Evolutionary conservation across 148 eudicot species (phyloP).

Genomic region (Diospyros lotus): DNA sequence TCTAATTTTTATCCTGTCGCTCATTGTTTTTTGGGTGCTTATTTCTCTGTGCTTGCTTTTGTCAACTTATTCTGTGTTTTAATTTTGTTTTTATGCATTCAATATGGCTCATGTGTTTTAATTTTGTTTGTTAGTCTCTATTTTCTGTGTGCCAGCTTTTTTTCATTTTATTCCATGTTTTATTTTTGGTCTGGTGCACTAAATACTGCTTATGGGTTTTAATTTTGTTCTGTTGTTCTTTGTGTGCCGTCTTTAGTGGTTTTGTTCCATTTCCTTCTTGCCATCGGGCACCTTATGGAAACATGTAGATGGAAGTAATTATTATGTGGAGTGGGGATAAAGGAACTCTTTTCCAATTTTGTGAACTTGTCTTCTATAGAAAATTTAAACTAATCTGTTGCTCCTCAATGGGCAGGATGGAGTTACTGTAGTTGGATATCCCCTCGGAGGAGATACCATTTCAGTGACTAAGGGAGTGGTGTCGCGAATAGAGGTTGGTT

Average conservation of each 20-base stretch:
- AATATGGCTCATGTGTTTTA: too few relatives aligned
- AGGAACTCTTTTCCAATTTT: neutral
- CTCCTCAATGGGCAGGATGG: conserved; percentile 59
- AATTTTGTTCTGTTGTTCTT: neutral
- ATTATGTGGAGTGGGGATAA: neutral
- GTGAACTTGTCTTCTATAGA: neutral
- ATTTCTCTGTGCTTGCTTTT: too few relatives aligned
- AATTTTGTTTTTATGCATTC: too few relatives aligned
- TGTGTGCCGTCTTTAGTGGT: neutral
- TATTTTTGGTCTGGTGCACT: neutral
- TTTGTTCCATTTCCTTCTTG: neutral
- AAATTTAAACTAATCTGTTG: conserved; percentile 3
- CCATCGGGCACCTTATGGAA: neutral
- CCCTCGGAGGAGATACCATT: conserved; percentile 98
- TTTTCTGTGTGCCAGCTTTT: too few relatives aligned
- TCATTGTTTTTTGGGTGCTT: too few relatives aligned
- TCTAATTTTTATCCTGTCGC: too few relatives aligned
- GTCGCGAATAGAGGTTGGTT: conserved; percentile 90
- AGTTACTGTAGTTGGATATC: conserved; percentile 98
- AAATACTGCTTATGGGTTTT: neutral
- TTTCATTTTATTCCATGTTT: neutral
- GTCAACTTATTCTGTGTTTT: too few relatives aligned
- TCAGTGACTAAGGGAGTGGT: conserved; percentile 98
- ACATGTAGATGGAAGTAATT: neutral
- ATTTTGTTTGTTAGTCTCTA: too few relatives aligned